Conservation (phyloP, 805 yeast genomes). For the Starmera pachycereana region DNA sequence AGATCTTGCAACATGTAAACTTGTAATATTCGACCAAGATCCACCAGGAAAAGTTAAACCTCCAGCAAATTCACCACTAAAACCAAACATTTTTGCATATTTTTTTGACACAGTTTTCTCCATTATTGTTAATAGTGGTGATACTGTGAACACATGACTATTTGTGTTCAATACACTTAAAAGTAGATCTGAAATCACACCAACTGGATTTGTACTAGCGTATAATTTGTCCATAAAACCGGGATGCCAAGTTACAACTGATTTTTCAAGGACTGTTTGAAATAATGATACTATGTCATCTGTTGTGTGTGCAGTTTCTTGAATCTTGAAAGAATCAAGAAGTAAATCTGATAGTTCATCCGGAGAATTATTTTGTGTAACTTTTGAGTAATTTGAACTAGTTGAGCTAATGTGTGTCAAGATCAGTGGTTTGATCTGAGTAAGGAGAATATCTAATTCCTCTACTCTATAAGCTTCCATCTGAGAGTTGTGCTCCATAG, state of each 20-base stretch:
- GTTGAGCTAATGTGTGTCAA: constrained; percentile 41
- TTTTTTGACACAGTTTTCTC: constrained; percentile 59
- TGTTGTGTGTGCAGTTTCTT: constrained; percentile 27
- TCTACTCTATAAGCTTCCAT: constrained; percentile 41
- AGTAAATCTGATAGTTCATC: constrained; percentile 24
- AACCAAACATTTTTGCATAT: constrained; percentile 63
- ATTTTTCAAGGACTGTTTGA: constrained; percentile 48
- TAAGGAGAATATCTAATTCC: constrained; percentile 47
- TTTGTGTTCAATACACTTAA: constrained; percentile 69
- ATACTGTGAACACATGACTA: constrained; percentile 77
- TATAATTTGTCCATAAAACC: constrained; percentile 79
- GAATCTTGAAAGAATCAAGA: constrained; percentile 25
- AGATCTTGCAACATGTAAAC: constrained; percentile 68
- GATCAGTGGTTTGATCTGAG: constrained; percentile 40
- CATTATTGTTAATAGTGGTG: constrained; percentile 68
- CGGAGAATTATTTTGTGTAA: constrained; percentile 49
- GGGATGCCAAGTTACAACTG: constrained; percentile 80
- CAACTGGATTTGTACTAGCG: constrained; percentile 81
- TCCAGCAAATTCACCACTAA: constrained; percentile 45
- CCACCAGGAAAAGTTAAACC: constrained; percentile 86
- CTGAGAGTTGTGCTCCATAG: not conserved
- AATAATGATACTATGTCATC: constrained; percentile 38
- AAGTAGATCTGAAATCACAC: constrained; percentile 62
- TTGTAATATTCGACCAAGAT: constrained; percentile 75
- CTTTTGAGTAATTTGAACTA: constrained; percentile 32